A percentile compares a stretch with the other conserved stretches of the same genome.
Conservation (phyloP, 139 green algal genomes). For the Dunaliella primolecta region DNA sequence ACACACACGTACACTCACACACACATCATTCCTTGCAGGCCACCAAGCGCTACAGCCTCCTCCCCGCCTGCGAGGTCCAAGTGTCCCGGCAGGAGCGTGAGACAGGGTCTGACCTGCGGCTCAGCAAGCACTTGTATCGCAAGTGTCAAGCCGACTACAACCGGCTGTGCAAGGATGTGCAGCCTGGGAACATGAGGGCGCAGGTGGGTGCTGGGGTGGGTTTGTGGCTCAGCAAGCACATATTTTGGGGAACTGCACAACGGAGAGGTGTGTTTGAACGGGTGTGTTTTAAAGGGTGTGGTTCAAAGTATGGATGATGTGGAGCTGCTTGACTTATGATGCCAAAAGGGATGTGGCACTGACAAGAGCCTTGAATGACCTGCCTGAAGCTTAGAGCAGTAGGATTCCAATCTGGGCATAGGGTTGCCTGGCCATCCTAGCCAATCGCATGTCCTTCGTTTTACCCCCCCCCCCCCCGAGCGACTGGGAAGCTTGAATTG, state of each 20-base stretch:
- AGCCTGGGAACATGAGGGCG: slow-evolving; percentile 51
- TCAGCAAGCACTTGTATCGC: slow-evolving; percentile 60
- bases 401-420: too few species aligned
- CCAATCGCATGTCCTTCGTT: too few species aligned
- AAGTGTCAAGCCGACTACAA: slow-evolving; percentile 70
- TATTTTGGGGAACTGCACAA: too few species aligned
- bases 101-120: slow-evolving; percentile 70
- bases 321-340: too few species aligned
- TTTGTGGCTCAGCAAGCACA: background rate
- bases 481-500: too few species aligned
- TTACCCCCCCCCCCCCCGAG: too few species aligned
- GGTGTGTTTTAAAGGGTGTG: background rate
- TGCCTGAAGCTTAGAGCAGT: too few species aligned
- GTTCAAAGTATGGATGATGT: background rate
- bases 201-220: background rate
- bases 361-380: too few species aligned
- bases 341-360: too few species aligned
- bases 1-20: too few species aligned
- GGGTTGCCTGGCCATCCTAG: too few species aligned
- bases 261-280: background rate
- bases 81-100: slow-evolving; percentile 59
- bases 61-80: background rate
- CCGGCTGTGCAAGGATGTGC: slow-evolving; percentile 71
- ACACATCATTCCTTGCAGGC: too few species aligned
- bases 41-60: background rate